phyloP scores from a whole-genome alignment of 352 stramenopile species.

The Pythium monospermum region DNA sequence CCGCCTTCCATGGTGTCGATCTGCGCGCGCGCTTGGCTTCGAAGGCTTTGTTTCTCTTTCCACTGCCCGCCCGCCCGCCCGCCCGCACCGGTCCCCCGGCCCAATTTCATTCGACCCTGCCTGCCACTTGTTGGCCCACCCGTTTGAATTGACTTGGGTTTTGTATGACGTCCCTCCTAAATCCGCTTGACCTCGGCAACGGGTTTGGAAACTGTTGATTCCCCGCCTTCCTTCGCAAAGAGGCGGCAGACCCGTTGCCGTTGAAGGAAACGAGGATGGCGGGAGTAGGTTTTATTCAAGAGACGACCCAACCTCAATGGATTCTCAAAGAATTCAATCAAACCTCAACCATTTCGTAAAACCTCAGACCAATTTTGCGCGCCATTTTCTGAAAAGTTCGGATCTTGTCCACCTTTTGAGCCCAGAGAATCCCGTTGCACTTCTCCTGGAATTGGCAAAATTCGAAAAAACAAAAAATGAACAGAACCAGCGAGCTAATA shows the following conservation, averaged over 20 bases:
- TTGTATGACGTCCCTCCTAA: conserved; percentile 9
- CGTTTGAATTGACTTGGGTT: not conserved
- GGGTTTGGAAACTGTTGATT: not conserved
- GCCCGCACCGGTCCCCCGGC: conserved; percentile 10
- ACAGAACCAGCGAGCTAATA: too few relatives aligned
- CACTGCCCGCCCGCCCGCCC: conserved; percentile 16
- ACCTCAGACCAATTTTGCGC: too few relatives aligned
- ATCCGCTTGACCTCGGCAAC: not conserved
- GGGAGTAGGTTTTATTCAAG: conserved; percentile 23
- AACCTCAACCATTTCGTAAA: too few relatives aligned
- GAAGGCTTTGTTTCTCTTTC: conserved; percentile 22
- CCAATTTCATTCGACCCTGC: not conserved
- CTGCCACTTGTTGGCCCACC: conserved; percentile 3
- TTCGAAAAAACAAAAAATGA: too few relatives aligned
- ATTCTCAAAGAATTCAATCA: too few relatives aligned
- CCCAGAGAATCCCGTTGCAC: too few relatives aligned
- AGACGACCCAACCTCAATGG: too few relatives aligned
- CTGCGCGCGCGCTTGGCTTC: conserved; percentile 9
- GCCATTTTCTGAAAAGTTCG: too few relatives aligned
- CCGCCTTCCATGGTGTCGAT: conserved; percentile 8
- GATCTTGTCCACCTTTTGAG: too few relatives aligned
- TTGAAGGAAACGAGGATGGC: conserved; percentile 26
- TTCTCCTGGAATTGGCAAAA: too few relatives aligned
- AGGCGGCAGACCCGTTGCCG: conserved; percentile 18
- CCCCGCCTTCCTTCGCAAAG: not conserved